Base-by-base conservation (phyloP, 2,329 filamentous ascomycete species). In the Kalmusia sp. region DNA sequence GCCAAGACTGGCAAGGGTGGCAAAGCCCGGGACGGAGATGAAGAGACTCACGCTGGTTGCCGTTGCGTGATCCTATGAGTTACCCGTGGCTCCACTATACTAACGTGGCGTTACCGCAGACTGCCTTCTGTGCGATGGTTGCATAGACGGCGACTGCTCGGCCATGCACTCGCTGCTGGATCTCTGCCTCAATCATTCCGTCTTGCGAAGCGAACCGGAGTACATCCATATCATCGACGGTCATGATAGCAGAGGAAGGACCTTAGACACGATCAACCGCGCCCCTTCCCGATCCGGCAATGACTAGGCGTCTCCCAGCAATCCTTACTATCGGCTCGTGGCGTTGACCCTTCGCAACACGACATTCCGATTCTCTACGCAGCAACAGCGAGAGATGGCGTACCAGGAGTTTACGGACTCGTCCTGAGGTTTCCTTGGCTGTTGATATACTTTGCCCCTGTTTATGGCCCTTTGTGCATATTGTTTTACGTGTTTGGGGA, bases 1-100 rank as follows among this genome's bases (percentile, higher is more conserved):
- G 87, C 89, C 51, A 89, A 88, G 69, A 84, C 84, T 28, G 82
- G 84, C 53, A 90, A 88, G 72, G 75, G 78, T 45, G 75, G 77
- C 22, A 65, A 54, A 59, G 65, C 76, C 34, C 78, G 83, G 56
- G 85, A 86, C 39, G 80, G 80, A 24, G 79, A 79, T 30, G 84
- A 86, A 55, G 77, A 79, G 59, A 82, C 79, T 49, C 70, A 69
- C 46, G 82, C 85, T 31, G 81, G 85, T 15, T 89, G 87, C 69
- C 81, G 86, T 58, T 89, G 87, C 70, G 79, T 87, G 48, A 85
- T 90, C 55, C 75, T 87, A 71, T 88, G 76, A 75, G 22, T 19
- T 19, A 3, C n/a, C 7, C 3, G 2, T 4, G 49, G 22, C 24
- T 22, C 24, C 39, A 15, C 33, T 38, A 12, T 45, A 50, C 49